Evolutionary conservation across 2,329 filamentous ascomycete species (phyloP).

Genomic region (Sarocladium oryzae): DNA sequence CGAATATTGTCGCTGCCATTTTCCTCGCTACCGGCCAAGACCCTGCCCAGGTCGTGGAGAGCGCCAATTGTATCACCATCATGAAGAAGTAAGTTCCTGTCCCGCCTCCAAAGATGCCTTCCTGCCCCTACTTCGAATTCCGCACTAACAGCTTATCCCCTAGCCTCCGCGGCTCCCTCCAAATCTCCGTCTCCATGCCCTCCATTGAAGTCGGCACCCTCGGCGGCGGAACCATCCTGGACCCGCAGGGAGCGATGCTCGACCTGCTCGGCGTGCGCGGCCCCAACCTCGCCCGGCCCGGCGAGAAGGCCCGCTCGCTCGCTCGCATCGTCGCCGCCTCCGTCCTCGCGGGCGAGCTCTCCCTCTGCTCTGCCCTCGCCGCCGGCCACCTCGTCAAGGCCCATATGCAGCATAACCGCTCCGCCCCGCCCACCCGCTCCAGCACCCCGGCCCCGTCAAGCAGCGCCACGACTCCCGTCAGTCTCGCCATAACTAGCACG

Average conservation of each 20-base stretch:
- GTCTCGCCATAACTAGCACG: too few species aligned
- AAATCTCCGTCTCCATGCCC: slow-evolving; percentile 97
- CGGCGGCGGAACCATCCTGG: slow-evolving; percentile 91
- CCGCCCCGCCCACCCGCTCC: slow-evolving; percentile 55
- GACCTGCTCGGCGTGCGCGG: slow-evolving; percentile 91
- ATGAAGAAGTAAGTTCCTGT: slow-evolving; percentile 91
- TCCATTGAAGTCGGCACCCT: slow-evolving; percentile 96
- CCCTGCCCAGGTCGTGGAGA: slow-evolving; percentile 95
- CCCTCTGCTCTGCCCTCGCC: slow-evolving; percentile 83
- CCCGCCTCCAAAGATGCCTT: too few species aligned
- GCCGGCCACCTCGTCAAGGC: slow-evolving; percentile 87
- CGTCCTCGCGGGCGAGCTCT: slow-evolving; percentile 86
- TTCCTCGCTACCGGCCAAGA: slow-evolving; percentile 98
- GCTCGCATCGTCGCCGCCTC: slow-evolving; percentile 86
- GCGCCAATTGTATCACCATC: slow-evolving; percentile 93
- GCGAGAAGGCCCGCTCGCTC: slow-evolving; percentile 83
- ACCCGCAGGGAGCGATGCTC: slow-evolving; percentile 93
- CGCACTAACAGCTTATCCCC: slow-evolving; percentile 23
- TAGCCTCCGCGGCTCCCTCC: slow-evolving; percentile 81
- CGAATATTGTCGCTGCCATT: slow-evolving; percentile 93
- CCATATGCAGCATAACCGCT: slow-evolving; percentile 96
- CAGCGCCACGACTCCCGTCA: too few species aligned
- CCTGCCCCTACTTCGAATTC: not conserved
- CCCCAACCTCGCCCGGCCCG: slow-evolving; percentile 81
- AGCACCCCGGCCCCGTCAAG: slow-evolving; percentile 56